Evolutionary conservation across 2,329 filamentous ascomycete species (phyloP).

Genomic region (Xylaria sp.): DNA sequence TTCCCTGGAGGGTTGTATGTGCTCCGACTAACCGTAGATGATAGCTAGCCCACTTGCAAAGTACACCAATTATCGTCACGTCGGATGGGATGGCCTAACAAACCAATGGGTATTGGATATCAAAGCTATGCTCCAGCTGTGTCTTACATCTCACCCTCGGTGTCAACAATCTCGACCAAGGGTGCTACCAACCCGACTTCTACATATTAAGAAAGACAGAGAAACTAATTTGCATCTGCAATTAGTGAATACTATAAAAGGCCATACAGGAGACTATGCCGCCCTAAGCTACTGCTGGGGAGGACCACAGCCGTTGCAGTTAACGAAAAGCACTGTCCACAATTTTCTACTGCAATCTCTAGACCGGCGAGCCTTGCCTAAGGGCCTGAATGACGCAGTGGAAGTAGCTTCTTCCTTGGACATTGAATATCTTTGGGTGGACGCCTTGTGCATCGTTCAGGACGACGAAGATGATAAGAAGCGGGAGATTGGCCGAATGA

Average conservation of each 20-base stretch:
- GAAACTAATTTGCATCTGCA: conserved; percentile 11
- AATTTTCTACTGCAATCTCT: conserved; percentile 5
- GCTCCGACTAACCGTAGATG: not conserved
- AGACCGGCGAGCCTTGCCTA: conserved; percentile 4
- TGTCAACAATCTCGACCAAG: conserved; percentile 8
- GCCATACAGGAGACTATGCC: conserved; percentile 16
- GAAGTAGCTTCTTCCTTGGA: conserved; percentile 8
- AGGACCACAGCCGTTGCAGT: conserved; percentile 5
- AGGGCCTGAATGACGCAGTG: conserved; percentile 1
- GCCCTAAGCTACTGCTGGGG: conserved; percentile 26
- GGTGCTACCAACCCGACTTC: conserved; percentile 9
- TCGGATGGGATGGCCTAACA: conserved; percentile 15
- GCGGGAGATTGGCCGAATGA: conserved; percentile 4
- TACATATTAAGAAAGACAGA: conserved; percentile 3
- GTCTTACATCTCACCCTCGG: conserved; percentile 12
- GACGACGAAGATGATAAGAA: conserved; percentile 17
- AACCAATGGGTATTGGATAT: conserved; percentile 9
- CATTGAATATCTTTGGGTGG: conserved; percentile 18
- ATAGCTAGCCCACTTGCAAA: conserved; percentile 18
- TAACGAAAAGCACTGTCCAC: conserved; percentile 1
- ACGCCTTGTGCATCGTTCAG: conserved; percentile 12
- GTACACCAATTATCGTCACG: conserved; percentile 16
- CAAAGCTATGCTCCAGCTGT: conserved; percentile 4
- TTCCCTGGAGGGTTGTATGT: not conserved
- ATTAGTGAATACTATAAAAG: conserved; percentile 4